A percentile compares a stretch with the other conserved stretches of the same genome.
Conservation (phyloP, 371 early-diverging fungal species). For the Zychaea mexicana region DNA sequence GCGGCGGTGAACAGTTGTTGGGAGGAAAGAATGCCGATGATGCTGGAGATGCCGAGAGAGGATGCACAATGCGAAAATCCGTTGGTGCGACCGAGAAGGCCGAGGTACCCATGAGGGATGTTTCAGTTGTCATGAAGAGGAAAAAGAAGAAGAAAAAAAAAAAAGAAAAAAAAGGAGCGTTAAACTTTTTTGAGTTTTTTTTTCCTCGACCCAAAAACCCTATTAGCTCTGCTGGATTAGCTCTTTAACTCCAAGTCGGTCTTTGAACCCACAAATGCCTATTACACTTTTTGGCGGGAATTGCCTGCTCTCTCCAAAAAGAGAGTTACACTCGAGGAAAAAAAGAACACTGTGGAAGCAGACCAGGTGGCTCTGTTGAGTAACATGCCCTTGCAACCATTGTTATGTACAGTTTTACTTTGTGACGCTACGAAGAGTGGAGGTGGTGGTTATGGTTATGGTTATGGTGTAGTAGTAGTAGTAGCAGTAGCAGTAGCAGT, state of each 20-base stretch:
- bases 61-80: constrained; percentile 26
- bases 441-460: too few relatives aligned
- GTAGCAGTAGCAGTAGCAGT: too few relatives aligned
- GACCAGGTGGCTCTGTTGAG: too few relatives aligned
- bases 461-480: too few relatives aligned
- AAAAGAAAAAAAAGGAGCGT: constrained; percentile 9
- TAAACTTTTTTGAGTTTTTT: constrained; percentile 11
- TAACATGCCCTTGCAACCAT: too few relatives aligned
- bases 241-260: background rate
- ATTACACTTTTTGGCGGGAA: background rate
- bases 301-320: too few relatives aligned
- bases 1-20: constrained; percentile 11
- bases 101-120: constrained; percentile 15
- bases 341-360: too few relatives aligned
- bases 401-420: too few relatives aligned
- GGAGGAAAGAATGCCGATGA: constrained; percentile 16
- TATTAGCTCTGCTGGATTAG: too few relatives aligned
- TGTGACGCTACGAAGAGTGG: too few relatives aligned
- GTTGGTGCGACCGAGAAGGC: constrained; percentile 9
- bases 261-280: background rate
- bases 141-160: constrained; percentile 17
- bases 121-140: constrained; percentile 21
- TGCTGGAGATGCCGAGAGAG: constrained; percentile 28
- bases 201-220: background rate
- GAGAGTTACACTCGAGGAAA: too few relatives aligned